Evolutionary conservation across 805 yeast species (phyloP).

Genomic region (Monosporozyma servazzii): DNA sequence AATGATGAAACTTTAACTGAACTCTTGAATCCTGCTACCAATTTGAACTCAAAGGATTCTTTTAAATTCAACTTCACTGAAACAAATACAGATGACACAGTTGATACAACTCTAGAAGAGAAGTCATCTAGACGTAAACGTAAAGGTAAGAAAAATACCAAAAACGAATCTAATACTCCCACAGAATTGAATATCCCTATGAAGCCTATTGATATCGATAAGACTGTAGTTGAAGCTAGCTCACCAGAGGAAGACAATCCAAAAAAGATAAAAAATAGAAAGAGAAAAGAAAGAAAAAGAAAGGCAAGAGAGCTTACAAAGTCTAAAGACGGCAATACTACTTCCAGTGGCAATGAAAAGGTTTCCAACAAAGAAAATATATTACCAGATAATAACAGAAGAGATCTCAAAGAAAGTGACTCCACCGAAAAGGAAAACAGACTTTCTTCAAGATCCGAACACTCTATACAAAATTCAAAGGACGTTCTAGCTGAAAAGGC

Average conservation of each 20-base stretch:
- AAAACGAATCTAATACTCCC: neutral
- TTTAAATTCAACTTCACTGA: neutral
- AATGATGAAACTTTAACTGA: neutral
- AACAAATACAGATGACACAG: neutral
- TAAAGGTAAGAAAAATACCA: neutral
- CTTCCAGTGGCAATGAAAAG: neutral
- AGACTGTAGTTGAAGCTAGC: neutral
- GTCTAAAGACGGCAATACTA: neutral
- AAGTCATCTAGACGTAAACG: neutral
- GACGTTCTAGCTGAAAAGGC: neutral
- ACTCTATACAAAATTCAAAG: neutral
- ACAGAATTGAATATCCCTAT: neutral
- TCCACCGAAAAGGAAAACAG: neutral
- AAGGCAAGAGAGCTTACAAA: neutral
- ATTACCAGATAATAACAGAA: neutral
- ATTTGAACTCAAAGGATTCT: neutral
- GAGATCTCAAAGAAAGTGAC: neutral
- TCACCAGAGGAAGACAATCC: neutral
- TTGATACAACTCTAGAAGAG: neutral
- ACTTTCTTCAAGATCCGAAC: neutral
- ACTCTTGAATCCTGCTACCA: neutral
- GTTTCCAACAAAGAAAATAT: neutral
- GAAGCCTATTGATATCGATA: neutral
- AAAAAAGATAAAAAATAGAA: neutral
- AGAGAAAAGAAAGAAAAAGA: neutral